phyloP scores from a whole-genome alignment of 129 eudicot genomes.

The Deinandra increscens region DNA sequence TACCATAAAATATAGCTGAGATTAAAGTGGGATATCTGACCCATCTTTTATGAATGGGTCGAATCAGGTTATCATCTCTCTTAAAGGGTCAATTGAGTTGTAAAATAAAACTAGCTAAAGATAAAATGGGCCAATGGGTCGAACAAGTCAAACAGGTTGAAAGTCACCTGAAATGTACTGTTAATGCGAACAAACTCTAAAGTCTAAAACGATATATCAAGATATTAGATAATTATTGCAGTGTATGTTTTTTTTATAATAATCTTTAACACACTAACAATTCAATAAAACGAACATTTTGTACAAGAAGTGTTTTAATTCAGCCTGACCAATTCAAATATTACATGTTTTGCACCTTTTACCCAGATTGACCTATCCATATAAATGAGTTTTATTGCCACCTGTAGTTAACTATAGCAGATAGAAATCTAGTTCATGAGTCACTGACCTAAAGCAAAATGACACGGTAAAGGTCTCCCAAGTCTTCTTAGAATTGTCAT shows the following conservation, averaged over 20 bases:
- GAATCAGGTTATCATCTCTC: too few species aligned
- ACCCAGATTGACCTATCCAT: not conserved
- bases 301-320: not conserved
- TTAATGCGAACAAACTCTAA: not conserved
- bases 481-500: conserved; percentile 85
- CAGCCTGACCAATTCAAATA: not conserved
- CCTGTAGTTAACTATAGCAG: conserved; percentile 10
- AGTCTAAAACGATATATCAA: not conserved
- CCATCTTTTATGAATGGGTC: not conserved
- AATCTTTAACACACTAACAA: not conserved
- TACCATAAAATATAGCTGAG: not conserved
- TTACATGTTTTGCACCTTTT: not conserved
- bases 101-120: not conserved
- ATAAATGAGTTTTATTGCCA: not conserved
- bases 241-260: not conserved
- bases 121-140: not conserved
- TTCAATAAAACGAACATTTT: not conserved
- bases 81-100: too few species aligned
- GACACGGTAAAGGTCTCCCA: conserved; percentile 89
- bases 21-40: conserved; percentile 11
- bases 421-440: conserved; percentile 1
- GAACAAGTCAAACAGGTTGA: not conserved
- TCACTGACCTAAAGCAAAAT: conserved; percentile 79
- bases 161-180: not conserved
- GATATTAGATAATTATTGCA: not conserved